A percentile compares a stretch with the other conserved stretches of the same genome.
These are phyloP conservation scores for Psilocybe azurescens DNA, from an alignment of 768 basidiomycete species.

Conservation along the genomic window DNA sequence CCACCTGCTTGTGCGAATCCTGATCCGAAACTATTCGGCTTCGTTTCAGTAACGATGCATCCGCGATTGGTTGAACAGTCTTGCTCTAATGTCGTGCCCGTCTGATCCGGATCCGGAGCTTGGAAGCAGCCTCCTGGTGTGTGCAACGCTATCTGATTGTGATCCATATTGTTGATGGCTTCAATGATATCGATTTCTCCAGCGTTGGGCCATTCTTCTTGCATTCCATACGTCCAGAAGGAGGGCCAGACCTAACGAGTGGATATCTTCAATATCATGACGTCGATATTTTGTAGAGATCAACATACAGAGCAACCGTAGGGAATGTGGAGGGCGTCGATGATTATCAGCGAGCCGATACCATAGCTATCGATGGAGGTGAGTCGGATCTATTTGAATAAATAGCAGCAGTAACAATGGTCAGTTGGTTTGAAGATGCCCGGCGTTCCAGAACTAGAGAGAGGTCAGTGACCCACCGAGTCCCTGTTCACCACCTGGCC, in stretches of 20 bases:
- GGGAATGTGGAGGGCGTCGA: conserved; percentile 52
- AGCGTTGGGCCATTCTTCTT: conserved; percentile 45
- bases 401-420: neutral
- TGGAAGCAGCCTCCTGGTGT: conserved; percentile 53
- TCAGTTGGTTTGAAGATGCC: neutral
- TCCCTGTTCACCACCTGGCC: conserved; percentile 34
- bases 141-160: conserved; percentile 84
- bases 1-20: conserved; percentile 74
- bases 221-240: conserved; percentile 52
- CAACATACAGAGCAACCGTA: conserved; percentile 55
- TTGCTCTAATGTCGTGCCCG: conserved; percentile 54
- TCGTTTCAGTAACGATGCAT: conserved; percentile 66
- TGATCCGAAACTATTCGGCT: conserved; percentile 65
- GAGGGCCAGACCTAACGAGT: conserved; percentile 48
- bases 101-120: conserved; percentile 40
- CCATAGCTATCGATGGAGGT: conserved; percentile 47
- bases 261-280: neutral
- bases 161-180: conserved; percentile 73
- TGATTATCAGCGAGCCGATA: conserved; percentile 48
- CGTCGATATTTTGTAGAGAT: neutral
- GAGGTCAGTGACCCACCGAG: conserved; percentile 47
- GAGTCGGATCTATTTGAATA: conserved; percentile 43
- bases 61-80: conserved; percentile 68
- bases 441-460: neutral
- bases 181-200: conserved; percentile 77